A percentile compares a stretch with the other conserved stretches of the same genome.
phyloP scores from a whole-genome alignment of 2,329 filamentous ascomycete genomes.

The Furcasterigmium furcatum region DNA sequence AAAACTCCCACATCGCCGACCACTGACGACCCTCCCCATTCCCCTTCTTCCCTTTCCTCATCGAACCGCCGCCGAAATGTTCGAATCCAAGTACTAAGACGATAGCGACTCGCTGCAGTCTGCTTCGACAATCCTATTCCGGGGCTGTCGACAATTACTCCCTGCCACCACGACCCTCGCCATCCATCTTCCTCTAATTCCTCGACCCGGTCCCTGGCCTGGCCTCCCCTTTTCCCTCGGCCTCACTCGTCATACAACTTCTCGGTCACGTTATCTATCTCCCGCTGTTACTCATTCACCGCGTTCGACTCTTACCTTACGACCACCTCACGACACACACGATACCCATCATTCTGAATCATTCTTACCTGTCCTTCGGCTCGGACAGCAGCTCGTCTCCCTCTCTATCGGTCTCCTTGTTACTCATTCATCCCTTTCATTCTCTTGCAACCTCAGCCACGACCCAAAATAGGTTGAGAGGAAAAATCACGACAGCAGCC shows the following conservation, averaged over 20 bases:
- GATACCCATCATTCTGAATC: not conserved
- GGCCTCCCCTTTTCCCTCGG: slow-evolving; percentile 18
- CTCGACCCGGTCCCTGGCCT: slow-evolving; percentile 29
- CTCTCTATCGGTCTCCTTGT: slow-evolving; percentile 5
- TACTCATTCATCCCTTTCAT: slow-evolving; percentile 3
- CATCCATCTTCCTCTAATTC: slow-evolving; percentile 10
- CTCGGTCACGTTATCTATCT: slow-evolving; percentile 10
- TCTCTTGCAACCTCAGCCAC: not conserved
- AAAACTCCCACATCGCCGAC: not conserved
- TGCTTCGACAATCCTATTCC: slow-evolving; percentile 29
- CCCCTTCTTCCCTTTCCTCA: slow-evolving; percentile 33
- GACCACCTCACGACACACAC: not conserved
- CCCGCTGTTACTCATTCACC: slow-evolving; percentile 10
- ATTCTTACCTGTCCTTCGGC: no score
- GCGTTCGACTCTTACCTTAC: slow-evolving; percentile 4
- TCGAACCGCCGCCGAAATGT: slow-evolving; percentile 53
- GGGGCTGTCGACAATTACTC: not conserved
- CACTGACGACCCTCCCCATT: not conserved
- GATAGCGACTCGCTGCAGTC: slow-evolving; percentile 53
- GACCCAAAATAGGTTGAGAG: not conserved
- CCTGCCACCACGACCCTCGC: not conserved
- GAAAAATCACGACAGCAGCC: slow-evolving; percentile 6
- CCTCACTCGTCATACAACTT: slow-evolving; percentile 8
- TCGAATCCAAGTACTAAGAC: slow-evolving; percentile 49
- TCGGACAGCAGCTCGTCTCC: no score